Base-by-base conservation (phyloP, 805 yeast species). In the Ogataea thermomethanolica region DNA sequence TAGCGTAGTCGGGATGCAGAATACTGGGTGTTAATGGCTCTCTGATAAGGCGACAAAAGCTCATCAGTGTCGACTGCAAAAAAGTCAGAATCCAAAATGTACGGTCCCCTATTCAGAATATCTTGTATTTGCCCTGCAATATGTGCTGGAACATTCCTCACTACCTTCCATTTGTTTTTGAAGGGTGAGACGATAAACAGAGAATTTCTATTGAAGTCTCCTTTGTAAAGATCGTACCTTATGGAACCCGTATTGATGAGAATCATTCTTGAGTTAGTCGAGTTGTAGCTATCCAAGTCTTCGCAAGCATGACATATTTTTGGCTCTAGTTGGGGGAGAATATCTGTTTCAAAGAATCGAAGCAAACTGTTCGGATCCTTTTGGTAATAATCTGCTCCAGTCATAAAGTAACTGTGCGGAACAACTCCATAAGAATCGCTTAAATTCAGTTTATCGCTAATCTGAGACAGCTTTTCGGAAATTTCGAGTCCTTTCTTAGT, bases 121-220 rank as follows among this genome's bases (percentile, higher is more conserved):
- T 67, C 65, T 7, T 78, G 70, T 0, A 89, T 64, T 43, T 65
- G 58, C 7, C 66, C 44, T 0, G 95, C 95, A 4, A 80, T 54
- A 2, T 61, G 44, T 39, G 70, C 67, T 0, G 93, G 86, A 2
- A 90, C 59, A 5, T 71, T 66, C 1, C 71, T 66, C 10, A 90
- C 59, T 35, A 73, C 77, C 24, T 70, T 74, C 97, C 97, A 91
- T 29, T 72, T 72, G 55, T 89, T 88, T 38, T 76, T 70, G 62
- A 88, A 90, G 0, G 98, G 97, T 0, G 95, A 80, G 1, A 91
- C 85, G 31, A 84, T 85, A 56, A 71, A 91, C 50, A 84, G 84
- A 0, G 91, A 71, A 59, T 89, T 95, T 31, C 66, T 65, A 0
- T 95, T 89, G 58, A 82, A 90, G 1, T 83, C 80, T 0, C 97